These are phyloP conservation scores for Nakaseomyces kungkrabaensis DNA, from an alignment of 1,139 yeast species.

Conservation along the genomic window DNA sequence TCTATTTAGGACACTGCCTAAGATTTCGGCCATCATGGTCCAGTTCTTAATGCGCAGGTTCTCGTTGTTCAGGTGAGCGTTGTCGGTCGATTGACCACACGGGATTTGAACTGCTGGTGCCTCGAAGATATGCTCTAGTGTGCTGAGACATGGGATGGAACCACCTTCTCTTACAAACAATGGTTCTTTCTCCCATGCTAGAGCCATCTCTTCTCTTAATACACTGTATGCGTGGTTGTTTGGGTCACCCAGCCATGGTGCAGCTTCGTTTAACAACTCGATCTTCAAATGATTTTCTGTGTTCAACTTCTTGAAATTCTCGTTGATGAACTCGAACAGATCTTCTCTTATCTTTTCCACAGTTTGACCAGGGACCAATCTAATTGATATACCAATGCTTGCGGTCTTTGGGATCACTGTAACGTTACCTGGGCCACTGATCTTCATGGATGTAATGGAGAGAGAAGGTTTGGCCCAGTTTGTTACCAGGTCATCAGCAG, in stretches of 20 bases:
- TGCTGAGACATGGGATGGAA: slow-evolving; percentile 82
- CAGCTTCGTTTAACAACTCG: slow-evolving; percentile 70
- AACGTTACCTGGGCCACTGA: slow-evolving; percentile 82
- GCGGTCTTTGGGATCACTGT: slow-evolving; percentile 85
- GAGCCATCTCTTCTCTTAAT: slow-evolving; percentile 46
- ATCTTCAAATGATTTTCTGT: slow-evolving; percentile 55
- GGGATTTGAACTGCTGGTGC: slow-evolving; percentile 96
- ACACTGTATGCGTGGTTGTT: slow-evolving; percentile 60
- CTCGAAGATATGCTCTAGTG: slow-evolving; percentile 65
- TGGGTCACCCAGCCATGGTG: slow-evolving; percentile 93
- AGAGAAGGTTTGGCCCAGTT: slow-evolving; percentile 90
- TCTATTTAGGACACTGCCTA: slow-evolving; percentile 44
- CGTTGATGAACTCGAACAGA: slow-evolving; percentile 39
- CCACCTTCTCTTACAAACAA: slow-evolving; percentile 92
- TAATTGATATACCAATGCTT: slow-evolving; percentile 63
- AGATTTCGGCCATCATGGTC: slow-evolving; percentile 59
- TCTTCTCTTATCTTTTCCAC: slow-evolving; percentile 45
- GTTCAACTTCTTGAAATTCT: slow-evolving; percentile 37
- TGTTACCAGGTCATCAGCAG: slow-evolving; percentile 50
- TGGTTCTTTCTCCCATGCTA: slow-evolving; percentile 63
- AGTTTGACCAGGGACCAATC: slow-evolving; percentile 86
- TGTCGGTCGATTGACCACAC: slow-evolving; percentile 91
- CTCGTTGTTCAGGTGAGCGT: slow-evolving; percentile 87
- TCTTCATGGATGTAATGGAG: slow-evolving; percentile 77
- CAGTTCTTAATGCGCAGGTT: slow-evolving; percentile 70